Base-by-base conservation (phyloP, 139 green algal species). In the Ettlia oleoabundans region DNA sequence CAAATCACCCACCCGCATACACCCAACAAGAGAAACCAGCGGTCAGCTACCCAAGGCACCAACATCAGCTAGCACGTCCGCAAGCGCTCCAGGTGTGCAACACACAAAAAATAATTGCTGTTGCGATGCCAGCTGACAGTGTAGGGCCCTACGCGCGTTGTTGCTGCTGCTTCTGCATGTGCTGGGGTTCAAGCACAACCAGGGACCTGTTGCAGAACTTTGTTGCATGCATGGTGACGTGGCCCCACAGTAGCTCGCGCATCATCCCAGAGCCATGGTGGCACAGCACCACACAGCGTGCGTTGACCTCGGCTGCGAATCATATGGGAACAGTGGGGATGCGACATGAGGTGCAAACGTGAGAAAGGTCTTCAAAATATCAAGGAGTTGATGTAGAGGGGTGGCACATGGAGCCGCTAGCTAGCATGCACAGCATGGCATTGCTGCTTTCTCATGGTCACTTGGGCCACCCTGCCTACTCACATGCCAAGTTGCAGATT, bases 171-270 rank as follows among this genome's bases (percentile, higher is more conserved):
- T 40, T 63, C 41, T n/a, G 10, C 43, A 42, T n/a, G 53, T 80
- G 73, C 18, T 35, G 35, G 1, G 52, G 73, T 37, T 80, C 73
- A 24, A 80, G 53, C 26, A 88, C 63, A 18, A 88, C 64, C 43
- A 88, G 43, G 26, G 84, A 62, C 19, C 72, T 43, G 18, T 37
- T 28, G 74, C 80, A 86, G 43, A 86, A 75, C 70, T 80, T 82
- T 33, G 71, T 84, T 35, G 7, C 22, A 62, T 85, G 78, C 47
- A 78, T 47, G 21, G 84, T 88, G 38, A 88, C 26, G 26, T 78
- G 80, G 37, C 71, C 78, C 62, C 64, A 88, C 80, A 82, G 61
- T 63, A 88, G 77, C 43, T 88, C 84, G n/a, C 66, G 58, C 80
- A 80, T 84, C 62, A 88, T 73, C n/a, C 53, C 58, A 0, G 30